These are phyloP conservation scores for Monosporascus sp. DNA, from an alignment of 2,329 filamentous ascomycete species.

Conservation along the genomic window DNA sequence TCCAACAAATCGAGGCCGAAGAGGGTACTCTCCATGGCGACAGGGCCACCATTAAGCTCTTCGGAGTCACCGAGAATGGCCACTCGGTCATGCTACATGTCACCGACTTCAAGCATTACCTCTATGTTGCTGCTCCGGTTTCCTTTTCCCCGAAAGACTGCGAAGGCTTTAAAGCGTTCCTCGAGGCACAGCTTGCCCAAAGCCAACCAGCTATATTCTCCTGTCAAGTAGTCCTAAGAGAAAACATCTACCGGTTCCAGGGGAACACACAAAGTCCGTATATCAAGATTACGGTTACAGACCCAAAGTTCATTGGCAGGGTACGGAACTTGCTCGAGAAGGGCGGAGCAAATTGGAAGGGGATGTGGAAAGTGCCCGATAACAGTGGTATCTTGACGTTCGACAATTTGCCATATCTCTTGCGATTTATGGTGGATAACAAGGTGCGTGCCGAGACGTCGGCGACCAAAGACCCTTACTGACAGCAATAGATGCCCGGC, in stretches of 20 bases:
- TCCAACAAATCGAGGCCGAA: conserved; percentile 94
- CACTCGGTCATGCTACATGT: conserved; percentile 94
- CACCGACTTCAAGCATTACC: conserved; percentile 91
- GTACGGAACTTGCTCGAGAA: conserved; percentile 71
- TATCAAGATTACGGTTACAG: conserved; percentile 86
- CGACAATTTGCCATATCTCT: conserved; percentile 90
- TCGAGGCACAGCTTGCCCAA: conserved; percentile 74
- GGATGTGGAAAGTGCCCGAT: conserved; percentile 69
- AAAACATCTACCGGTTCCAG: conserved; percentile 91
- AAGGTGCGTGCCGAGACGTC: conserved; percentile 46
- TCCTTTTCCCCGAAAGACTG: conserved; percentile 76
- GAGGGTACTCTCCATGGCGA: conserved; percentile 79
- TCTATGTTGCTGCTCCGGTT: conserved; percentile 85
- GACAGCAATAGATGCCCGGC: conserved; percentile 60
- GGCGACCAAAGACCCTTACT: conserved; percentile 5
- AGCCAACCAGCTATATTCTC: conserved; percentile 71
- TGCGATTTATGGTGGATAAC: conserved; percentile 97
- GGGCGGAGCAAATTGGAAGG: conserved; percentile 80
- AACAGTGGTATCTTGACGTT: conserved; percentile 74
- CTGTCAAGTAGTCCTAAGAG: conserved; percentile 74
- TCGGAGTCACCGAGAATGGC: conserved; percentile 78
- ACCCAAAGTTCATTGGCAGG: conserved; percentile 76
- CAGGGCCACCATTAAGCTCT: conserved; percentile 76
- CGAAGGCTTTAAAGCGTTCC: conserved; percentile 68
- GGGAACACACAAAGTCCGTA: conserved; percentile 90